Conservation (phyloP, 345 rosid genomes). For the Eucalyptus virginea region DNA sequence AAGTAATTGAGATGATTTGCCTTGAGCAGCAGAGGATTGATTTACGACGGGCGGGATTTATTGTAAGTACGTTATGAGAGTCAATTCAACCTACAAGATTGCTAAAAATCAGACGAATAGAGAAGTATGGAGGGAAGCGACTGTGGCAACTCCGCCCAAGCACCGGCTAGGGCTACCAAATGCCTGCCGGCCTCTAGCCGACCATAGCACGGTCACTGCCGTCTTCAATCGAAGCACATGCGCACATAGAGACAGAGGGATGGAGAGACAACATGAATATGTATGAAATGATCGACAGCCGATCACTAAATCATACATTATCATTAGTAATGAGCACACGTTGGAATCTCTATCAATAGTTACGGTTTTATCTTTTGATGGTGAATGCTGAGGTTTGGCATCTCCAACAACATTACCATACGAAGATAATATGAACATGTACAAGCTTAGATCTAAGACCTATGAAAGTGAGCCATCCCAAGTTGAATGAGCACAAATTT, state of each 20-base stretch:
- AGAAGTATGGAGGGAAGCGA: neutral
- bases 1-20: neutral
- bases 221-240: too few species aligned
- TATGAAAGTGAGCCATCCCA: too few species aligned
- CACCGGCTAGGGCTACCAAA: neutral
- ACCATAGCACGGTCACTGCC: neutral
- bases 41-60: neutral
- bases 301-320: too few species aligned
- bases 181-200: neutral
- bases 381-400: accelerated
- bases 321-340: accelerated
- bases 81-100: neutral
- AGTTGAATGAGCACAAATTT: too few species aligned
- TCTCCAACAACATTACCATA: too few species aligned
- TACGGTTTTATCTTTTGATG: too few species aligned
- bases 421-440: too few species aligned
- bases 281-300: too few species aligned
- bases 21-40: neutral
- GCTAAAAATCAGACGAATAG: neutral
- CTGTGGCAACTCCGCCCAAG: neutral
- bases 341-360: too few species aligned
- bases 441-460: too few species aligned
- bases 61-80: neutral
- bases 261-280: too few species aligned
- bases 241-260: too few species aligned